Conservation (phyloP, 805 yeast genomes). For the Candida verbasci region DNA sequence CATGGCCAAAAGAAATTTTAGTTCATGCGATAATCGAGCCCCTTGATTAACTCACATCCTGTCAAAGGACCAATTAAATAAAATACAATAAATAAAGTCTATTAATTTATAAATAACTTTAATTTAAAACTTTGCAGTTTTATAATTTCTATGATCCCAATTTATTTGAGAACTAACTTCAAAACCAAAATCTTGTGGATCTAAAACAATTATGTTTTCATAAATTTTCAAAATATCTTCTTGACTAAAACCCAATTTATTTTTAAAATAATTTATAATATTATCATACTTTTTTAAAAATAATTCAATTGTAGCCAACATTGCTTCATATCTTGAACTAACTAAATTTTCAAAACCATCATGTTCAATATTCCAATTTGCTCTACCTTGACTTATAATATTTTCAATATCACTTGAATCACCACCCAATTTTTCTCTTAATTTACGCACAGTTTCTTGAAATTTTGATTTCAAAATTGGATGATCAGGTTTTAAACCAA, state of each 20-base stretch:
- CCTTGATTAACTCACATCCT: no score
- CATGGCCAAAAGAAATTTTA: no score
- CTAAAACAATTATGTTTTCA: constrained; percentile 21
- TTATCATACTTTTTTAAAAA: constrained; percentile 53
- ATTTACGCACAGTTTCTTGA: constrained; percentile 23
- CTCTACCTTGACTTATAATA: constrained; percentile 32
- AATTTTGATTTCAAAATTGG: constrained; percentile 34
- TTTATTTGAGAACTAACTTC: constrained; percentile 10
- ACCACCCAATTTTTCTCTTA: constrained; percentile 22
- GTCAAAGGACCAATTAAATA: not conserved
- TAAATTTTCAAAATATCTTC: constrained; percentile 37
- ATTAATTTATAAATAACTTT: constrained; percentile 1
- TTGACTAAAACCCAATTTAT: constrained; percentile 39
- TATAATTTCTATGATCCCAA: constrained; percentile 13
- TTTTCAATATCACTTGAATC: constrained; percentile 18
- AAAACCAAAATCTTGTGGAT: constrained; percentile 13
- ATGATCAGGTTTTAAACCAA: constrained; percentile 55
- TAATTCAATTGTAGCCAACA: constrained; percentile 58
- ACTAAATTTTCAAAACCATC: constrained; percentile 59
- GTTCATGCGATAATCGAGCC: no score
- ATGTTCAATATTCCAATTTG: constrained; percentile 37
- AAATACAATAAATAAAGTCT: not conserved
- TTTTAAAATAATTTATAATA: constrained; percentile 42
- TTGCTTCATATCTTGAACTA: constrained; percentile 63
- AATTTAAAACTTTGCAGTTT: constrained; percentile 9